Conservation (phyloP, 345 rosid species). For the Lenwebbia sp. region DNA sequence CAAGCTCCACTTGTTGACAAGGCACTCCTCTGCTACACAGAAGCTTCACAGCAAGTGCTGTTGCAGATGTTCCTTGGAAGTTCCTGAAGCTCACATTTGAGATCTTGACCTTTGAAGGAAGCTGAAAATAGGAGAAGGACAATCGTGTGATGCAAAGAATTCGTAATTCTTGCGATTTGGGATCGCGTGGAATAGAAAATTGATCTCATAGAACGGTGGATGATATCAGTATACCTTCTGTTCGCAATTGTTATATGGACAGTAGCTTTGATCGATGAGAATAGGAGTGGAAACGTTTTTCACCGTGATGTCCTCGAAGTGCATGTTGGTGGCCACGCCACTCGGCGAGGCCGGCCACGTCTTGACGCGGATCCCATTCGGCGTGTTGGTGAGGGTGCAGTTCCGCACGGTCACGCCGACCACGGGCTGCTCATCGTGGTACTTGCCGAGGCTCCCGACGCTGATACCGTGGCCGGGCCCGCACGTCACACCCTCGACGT, state of each 20-base stretch:
- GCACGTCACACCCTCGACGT: constrained; percentile 16
- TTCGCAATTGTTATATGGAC: constrained; percentile 28
- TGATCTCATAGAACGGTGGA: not conserved
- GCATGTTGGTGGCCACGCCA: constrained; percentile 19
- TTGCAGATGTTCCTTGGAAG: constrained; percentile 31
- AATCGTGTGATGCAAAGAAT: not conserved
- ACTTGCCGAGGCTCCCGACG: constrained; percentile 48
- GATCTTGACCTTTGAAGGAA: constrained; percentile 31
- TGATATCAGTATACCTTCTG: constrained; percentile 8
- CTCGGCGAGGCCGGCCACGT: constrained; percentile 36
- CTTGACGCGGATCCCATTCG: constrained; percentile 49
- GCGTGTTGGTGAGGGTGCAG: constrained; percentile 21
- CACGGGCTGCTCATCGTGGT: constrained; percentile 34
- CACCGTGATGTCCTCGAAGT: constrained; percentile 43
- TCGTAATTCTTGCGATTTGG: not conserved
- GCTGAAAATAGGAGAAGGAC: not conserved
- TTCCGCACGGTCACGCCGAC: constrained; percentile 23
- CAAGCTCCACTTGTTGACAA: constrained; percentile 23
- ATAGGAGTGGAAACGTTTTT: constrained; percentile 37
- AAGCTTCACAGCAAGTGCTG: constrained; percentile 24
- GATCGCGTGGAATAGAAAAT: not conserved
- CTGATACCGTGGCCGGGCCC: constrained; percentile 61
- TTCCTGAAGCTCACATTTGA: constrained; percentile 31
- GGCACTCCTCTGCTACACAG: constrained; percentile 34
- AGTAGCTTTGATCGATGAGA: constrained; percentile 39